Evolutionary conservation across 495 filamentous ascomycete species (phyloP).

Genomic region (Cairneyella variabilis): DNA sequence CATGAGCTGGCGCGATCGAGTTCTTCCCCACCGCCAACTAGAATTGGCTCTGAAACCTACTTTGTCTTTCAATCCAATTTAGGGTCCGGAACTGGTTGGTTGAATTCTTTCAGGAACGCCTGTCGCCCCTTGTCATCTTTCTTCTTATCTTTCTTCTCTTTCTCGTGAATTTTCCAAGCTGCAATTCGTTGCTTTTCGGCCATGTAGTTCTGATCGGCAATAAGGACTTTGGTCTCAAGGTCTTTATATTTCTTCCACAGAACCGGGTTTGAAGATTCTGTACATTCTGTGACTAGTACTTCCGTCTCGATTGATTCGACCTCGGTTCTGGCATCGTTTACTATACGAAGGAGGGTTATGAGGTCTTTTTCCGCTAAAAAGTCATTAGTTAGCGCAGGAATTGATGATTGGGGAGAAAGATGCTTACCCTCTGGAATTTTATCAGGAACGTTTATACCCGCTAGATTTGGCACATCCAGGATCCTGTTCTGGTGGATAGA

Average conservation of each 20-base stretch:
- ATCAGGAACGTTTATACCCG: background rate
- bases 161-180: background rate
- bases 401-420: background rate
- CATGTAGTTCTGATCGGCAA: background rate
- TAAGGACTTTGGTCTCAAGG: background rate
- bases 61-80: background rate
- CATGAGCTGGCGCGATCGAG: background rate
- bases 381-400: background rate
- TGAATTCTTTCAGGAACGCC: too few species aligned
- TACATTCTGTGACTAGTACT: background rate
- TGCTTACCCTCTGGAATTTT: background rate
- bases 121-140: background rate
- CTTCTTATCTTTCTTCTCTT: background rate
- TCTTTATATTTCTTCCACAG: background rate
- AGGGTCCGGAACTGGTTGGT: too few species aligned
- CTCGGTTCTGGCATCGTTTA: background rate
- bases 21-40: background rate
- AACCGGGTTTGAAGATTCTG: background rate
- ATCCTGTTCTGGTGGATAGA: constrained; percentile 12
- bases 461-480: constrained; percentile 11
- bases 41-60: background rate
- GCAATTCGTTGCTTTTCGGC: background rate
- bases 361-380: background rate
- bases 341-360: background rate
- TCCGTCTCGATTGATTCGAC: background rate